phyloP scores from a whole-genome alignment of 345 rosid genomes.

The Eucalyptus albens region DNA sequence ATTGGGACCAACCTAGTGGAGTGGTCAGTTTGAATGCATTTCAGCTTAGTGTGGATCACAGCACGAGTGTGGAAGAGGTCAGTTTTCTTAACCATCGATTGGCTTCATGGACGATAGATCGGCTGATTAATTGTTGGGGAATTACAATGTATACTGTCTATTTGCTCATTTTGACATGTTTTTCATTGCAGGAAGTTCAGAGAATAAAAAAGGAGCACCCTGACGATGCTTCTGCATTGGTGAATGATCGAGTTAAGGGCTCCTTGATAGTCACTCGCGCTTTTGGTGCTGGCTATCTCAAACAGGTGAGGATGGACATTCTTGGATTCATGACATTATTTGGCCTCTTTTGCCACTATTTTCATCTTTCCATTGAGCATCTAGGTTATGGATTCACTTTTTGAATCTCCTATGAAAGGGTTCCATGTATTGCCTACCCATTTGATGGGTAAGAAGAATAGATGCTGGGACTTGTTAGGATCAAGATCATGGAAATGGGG shows the following conservation, averaged over 20 bases:
- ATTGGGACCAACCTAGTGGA: slow-evolving; percentile 16
- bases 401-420: background rate
- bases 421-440: background rate
- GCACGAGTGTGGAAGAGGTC: slow-evolving; percentile 79
- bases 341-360: background rate
- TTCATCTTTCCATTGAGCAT: background rate
- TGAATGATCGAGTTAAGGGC: slow-evolving; percentile 87
- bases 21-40: slow-evolving; percentile 25
- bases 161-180: background rate
- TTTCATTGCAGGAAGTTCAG: slow-evolving; percentile 54
- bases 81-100: background rate
- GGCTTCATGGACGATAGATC: background rate
- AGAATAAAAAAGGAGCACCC: slow-evolving; percentile 77
- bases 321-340: background rate
- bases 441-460: background rate
- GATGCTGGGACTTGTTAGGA: background rate
- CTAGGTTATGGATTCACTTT: background rate
- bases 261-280: slow-evolving; percentile 94
- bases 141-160: background rate
- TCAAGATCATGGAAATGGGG: background rate
- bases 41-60: slow-evolving; percentile 83
- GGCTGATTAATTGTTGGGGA: background rate
- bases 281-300: slow-evolving; percentile 91
- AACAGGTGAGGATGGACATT: slow-evolving; percentile 37
- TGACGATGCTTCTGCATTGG: slow-evolving; percentile 56